Conservation (phyloP, 2,329 filamentous ascomycete species). For the Aspergillus versicolor region DNA sequence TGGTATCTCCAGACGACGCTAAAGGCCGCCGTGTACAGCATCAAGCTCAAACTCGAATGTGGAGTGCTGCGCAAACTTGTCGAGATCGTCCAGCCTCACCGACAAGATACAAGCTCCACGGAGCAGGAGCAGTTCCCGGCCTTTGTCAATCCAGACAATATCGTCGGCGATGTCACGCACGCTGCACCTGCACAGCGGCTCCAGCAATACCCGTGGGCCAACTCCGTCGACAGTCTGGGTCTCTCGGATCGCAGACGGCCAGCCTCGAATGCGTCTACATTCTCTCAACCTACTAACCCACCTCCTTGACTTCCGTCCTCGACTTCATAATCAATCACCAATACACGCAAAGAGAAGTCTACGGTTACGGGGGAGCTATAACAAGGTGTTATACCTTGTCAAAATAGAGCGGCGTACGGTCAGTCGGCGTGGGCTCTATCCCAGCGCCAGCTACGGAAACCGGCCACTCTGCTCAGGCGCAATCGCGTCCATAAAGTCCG, state of each 20-base stretch:
- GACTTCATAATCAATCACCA: not conserved
- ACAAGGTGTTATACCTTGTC: not conserved
- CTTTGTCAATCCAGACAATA: constrained; percentile 42
- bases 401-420: not conserved
- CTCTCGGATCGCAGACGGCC: constrained; percentile 25
- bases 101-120: constrained; percentile 30
- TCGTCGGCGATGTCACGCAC: constrained; percentile 40
- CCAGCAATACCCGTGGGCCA: constrained; percentile 21
- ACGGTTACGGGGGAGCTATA: not conserved
- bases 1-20: constrained; percentile 47
- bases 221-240: constrained; percentile 32
- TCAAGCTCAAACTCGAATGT: constrained; percentile 52
- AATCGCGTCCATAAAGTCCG: too few relatives aligned
- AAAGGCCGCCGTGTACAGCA: constrained; percentile 49
- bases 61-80: constrained; percentile 47
- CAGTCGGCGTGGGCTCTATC: not conserved
- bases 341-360: not conserved
- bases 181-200: constrained; percentile 23
- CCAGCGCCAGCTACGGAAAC: too few relatives aligned
- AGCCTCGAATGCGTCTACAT: constrained; percentile 15
- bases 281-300: constrained; percentile 1
- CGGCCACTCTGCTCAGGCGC: too few relatives aligned
- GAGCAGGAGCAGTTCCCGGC: constrained; percentile 38
- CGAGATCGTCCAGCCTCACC: constrained; percentile 35
- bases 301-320: constrained; percentile 3